Evolutionary conservation across 148 eudicot genomes (phyloP), one percentile per base, ranked within the genome.

Genomic region (Dianthus caryophyllus): DNA sequence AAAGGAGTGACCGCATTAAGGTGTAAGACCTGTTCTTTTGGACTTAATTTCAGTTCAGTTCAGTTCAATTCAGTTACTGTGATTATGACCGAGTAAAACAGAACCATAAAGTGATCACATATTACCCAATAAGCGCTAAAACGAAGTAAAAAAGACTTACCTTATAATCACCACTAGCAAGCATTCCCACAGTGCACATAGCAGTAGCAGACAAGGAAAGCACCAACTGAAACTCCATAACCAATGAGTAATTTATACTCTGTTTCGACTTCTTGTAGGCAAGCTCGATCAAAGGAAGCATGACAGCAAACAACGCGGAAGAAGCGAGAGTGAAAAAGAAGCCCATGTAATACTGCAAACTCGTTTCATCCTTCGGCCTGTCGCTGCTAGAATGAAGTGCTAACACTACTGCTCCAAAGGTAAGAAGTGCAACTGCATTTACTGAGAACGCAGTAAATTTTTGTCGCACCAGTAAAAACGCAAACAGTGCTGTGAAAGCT

Each of bases 181-280:
- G 59, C 89, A 84, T 84, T 9, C 93, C 93, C 33, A 84, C 60
- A 10, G 79, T 74, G 54, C 89, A 84, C 46, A 81, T 31, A 18
- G 61, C 67, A 43, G 93, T 87, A 43, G 93, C 93, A 62, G 73
- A 79, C 4, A 87, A 64, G 0, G 85, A 75, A 38, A 83, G 68
- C 2, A 86, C 83, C 10, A 79, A 55, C 79, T 88, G 96, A 76
- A 84, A 69, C 82, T 88, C 96, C 82, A 88, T 73, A 33, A 86
- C 88, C 62, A 88, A 65, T 5, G 82, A 67, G 54, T 82, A 88
- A 20, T 51, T 75, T 21, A 86, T 55, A 1, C 33, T 62, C 65
- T 75, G 77, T 25, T 69, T 76, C 1, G 85, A 80, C 66, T 64
- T 84, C 65, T 65, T 77, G 73, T 86, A 88, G 17, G 71, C 72